These are phyloP conservation scores for Magnusiomyces magnusii DNA, from an alignment of 1,139 yeast genomes.

Conservation along the genomic window DNA sequence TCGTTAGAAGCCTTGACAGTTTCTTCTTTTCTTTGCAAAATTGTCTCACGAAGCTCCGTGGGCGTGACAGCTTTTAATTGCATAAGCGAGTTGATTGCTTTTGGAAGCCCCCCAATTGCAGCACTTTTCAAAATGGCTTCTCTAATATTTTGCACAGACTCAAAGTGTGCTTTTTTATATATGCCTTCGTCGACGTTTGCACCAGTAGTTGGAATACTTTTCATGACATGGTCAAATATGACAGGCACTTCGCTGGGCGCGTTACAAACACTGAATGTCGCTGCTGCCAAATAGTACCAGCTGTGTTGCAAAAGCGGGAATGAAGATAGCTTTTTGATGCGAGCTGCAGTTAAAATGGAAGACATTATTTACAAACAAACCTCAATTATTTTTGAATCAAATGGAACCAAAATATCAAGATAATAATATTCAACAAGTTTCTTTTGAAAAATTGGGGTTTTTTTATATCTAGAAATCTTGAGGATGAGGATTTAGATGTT, in stretches of 20 bases:
- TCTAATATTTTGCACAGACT: slow-evolving; percentile 48
- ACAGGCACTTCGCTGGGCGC: slow-evolving; percentile 73
- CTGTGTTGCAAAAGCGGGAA: slow-evolving; percentile 47
- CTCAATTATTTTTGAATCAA: too few relatives aligned
- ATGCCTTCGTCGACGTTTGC: too few relatives aligned
- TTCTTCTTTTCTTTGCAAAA: slow-evolving; percentile 21
- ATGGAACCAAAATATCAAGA: too few relatives aligned
- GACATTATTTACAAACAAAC: not conserved
- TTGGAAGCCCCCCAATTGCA: slow-evolving; percentile 78
- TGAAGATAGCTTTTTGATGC: slow-evolving; percentile 48
- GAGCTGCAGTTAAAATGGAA: slow-evolving; percentile 48
- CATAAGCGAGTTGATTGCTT: slow-evolving; percentile 71
- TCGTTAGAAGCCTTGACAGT: slow-evolving; percentile 16
- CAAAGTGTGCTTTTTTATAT: slow-evolving; percentile 21
- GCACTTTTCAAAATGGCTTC: slow-evolving; percentile 72
- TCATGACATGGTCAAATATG: slow-evolving; percentile 64
- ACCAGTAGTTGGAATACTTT: slow-evolving; percentile 30
- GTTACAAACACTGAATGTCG: slow-evolving; percentile 74
- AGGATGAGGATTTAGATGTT: too few relatives aligned
- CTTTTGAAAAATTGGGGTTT: too few relatives aligned
- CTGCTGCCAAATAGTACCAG: slow-evolving; percentile 79
- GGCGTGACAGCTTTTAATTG: slow-evolving; percentile 64
- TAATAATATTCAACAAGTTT: too few relatives aligned
- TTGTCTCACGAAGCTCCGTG: slow-evolving; percentile 33
- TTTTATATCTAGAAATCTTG: too few relatives aligned